Evolutionary conservation across 257 asterid species (phyloP), one percentile per base, ranked within the genome.

Genomic region (Nicotiana tomentosiformis): DNA sequence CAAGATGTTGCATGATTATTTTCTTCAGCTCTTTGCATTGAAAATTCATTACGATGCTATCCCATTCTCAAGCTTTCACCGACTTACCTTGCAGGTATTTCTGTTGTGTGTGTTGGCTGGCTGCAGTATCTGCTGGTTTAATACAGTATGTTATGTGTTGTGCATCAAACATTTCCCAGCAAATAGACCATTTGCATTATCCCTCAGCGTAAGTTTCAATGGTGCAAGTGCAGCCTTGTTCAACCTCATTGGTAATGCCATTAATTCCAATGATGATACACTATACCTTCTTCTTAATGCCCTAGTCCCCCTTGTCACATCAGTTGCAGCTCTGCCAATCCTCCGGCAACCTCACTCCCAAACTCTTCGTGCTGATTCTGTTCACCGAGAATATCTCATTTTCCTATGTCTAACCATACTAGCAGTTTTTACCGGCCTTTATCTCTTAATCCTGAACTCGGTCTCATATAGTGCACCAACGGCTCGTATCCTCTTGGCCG

Each of bases 71-170:
- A 26, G 37, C 39, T 62, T 37, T 66, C 69, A 67, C 69, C 20
- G 51, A 35, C 16, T 39, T 18, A 72, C 26, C 78, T 79, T 46
- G 23, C 90, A 91, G 92, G 92, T 93, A 60, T 87, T 90, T 83
- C 43, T 91, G 33, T 60, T 87, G 77, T 89, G 92, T 65, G 83
- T 91, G 84, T 78, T 91, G 56, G 88, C 93, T 66, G 95, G 96
- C 4, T 88, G 90, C 74, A 90, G 95, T 91, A 90, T 93, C 82
- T 86, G 89, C 84, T 93, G 93, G 96, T 89, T 93, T 86, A 93
- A 93, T 84, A 93, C 95, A 18, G 93, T 90, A 18, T 91, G 90
- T 10, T 90, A 88, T 58, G 96, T 93, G 33, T 68, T 90, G 78
- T 92, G 93, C 90, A 91, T 93, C 64, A 86, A 87, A 80, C 80